These are phyloP conservation scores for Sorghum bicolor DNA, from an alignment of 176 grass and related monocot genomes.

Conservation along the genomic window Sorghum_bicolor_NCBIv3 NC_012870.2:78155501-78156000, in stretches of 20 bases:
- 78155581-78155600: not conserved
- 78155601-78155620: not conserved
- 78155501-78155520: not conserved
- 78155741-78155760: too few species aligned
- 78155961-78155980: not conserved
- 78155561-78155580: not conserved
- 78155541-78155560: not conserved
- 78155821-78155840: too few species aligned
- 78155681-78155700: too few species aligned
- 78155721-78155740: not conserved
- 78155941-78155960: not conserved
- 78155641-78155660: too few species aligned
- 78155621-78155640: too few species aligned
- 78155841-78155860: too few species aligned
- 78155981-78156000: constrained; percentile 13
- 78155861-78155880: too few species aligned
- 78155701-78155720: not conserved
- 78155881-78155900: not conserved
- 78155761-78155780: too few species aligned
- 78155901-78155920: not conserved
- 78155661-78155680: too few species aligned
- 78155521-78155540: not conserved
- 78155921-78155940: not conserved
- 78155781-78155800: too few species aligned
- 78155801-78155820: too few species aligned